Base-by-base conservation (phyloP, 306 rosid genomes). In the Cicer bijugum region DNA sequence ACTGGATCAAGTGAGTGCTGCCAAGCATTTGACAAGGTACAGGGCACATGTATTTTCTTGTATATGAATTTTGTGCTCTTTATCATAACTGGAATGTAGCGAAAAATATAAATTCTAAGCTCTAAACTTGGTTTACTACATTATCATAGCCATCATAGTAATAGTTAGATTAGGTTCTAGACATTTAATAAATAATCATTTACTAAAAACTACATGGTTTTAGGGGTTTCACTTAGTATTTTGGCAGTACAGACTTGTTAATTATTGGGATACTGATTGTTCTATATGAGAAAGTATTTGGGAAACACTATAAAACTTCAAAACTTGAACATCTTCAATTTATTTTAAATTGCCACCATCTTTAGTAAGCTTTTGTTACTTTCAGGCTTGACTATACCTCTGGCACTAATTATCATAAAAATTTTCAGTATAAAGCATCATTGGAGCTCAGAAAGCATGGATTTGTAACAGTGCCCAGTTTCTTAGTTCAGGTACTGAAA, bases 1-100 rank as follows among this genome's bases (percentile, higher is more conserved):
- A 93, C 98, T 1, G 86, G 97, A 84, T 91, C 98, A 77, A 89
- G 61, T 64, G 94, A 89, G 66, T 91, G 94, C 81, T 60, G 72
- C 56, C 92, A 84, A 80, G 97, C 98, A 66, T 93, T 93, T 77
- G 97, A 93, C 84, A 91, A 93, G 90, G 98, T 93, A 84, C 38
- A 81, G 57, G 61, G 71, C 35, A 53, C 69, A 10, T 9, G 4
- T 46, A 51, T 74, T 74, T 60, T 63, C 53, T 56, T 33, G n/a
- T 28, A 63, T 43, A 58, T 64, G 19, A 33, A 9, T 77, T 59
- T 69, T 59, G 51, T 28, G 64, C 37, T 57, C 9, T 19, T 68
- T 71, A 67, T 50, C 33, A 7, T 65, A 46, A 71, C 53, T 59
- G 48, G 44, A 15, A 55, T 62, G 51, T 19, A 42, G 35, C 7